phyloP scores from a whole-genome alignment of 768 basidiomycete species.

The Tubosaeta brunneosetosa region DNA sequence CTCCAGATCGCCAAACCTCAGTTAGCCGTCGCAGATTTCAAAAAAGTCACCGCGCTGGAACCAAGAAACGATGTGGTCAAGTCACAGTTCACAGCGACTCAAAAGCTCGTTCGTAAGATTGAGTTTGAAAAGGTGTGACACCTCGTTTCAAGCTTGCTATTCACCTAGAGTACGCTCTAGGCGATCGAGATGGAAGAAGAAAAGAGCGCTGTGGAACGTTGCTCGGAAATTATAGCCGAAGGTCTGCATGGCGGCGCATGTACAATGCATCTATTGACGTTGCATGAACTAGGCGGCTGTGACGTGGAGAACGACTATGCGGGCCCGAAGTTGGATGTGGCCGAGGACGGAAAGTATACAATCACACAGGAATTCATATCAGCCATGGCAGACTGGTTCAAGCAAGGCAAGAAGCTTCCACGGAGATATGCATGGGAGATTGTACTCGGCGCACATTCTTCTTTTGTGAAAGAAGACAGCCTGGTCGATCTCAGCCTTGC shows the following conservation, averaged over 20 bases:
- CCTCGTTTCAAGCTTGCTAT: neutral
- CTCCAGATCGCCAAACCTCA: conserved; percentile 88
- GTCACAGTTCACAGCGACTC: conserved; percentile 78
- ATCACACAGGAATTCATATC: conserved; percentile 78
- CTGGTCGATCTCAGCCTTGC: conserved; percentile 71
- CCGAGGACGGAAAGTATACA: conserved; percentile 60
- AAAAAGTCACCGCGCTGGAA: conserved; percentile 76
- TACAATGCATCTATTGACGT: conserved; percentile 4
- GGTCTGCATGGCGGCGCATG: conserved; percentile 37
- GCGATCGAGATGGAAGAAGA: conserved; percentile 93
- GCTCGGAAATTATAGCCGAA: conserved; percentile 73
- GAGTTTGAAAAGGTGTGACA: conserved; percentile 82
- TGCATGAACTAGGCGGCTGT: conserved; percentile 56
- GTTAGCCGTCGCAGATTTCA: conserved; percentile 82
- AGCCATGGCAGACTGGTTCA: conserved; percentile 89
- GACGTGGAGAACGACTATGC: conserved; percentile 67
- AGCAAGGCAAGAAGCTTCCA: conserved; percentile 87
- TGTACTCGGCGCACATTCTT: conserved; percentile 75
- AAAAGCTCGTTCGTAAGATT: conserved; percentile 84
- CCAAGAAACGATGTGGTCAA: conserved; percentile 80
- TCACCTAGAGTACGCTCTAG: conserved; percentile 33
- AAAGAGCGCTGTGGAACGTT: conserved; percentile 69
- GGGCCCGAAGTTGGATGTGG: conserved; percentile 65
- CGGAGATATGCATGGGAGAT: conserved; percentile 96
- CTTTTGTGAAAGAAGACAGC: conserved; percentile 73